Evolutionary conservation across 768 basidiomycete species (phyloP), one percentile per base, ranked within the genome.

Genomic region (Hericium alpestre): DNA sequence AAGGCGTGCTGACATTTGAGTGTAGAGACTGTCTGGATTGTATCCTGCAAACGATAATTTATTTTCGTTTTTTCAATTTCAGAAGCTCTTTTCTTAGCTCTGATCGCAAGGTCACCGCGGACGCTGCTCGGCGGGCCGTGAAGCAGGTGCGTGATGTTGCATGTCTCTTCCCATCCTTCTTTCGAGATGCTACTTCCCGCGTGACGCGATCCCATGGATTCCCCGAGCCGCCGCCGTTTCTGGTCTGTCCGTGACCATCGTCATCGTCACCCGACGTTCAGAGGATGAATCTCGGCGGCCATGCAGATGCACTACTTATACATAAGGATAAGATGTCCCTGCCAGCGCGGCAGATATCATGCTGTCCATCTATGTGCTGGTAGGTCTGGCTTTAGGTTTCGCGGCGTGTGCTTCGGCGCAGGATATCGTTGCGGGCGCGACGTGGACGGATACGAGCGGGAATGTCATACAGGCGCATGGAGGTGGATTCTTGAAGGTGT

Each of bases 381-480:
- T 43, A 18, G 16, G 43, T n/a, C n/a, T 20, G 3, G 43, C 20
- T 15, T 46, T 46, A 3, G 16, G 43, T 11, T 46, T 54, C 38
- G 18, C 6, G 40, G 53, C 41, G 6, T 9, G 11, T 46, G 53
- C 20, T 1, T 48, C 12, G 3, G 55, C 32, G 57, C 64, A 60
- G 47, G 75, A 80, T 54, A 81, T 84, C 56, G 81, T 83, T 10
- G 76, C 82, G 10, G 82, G 82, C 12, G 81, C 82, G 8, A 72
- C 75, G 6, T 83, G 82, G 82, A 77, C 74, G 7, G 82, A 84
- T 62, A 82, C 81, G 10, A 75, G 72, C 58, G 82, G 82, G 3
- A 82, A 78, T 63, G 68, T 73, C 15, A 84, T 84, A 8, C 82
- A 84, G 62, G 82, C 80, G 5, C 82, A 84, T 65, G 82, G 82